phyloP scores from a whole-genome alignment of 1,139 yeast species.

The Candida neerlandica region DNA sequence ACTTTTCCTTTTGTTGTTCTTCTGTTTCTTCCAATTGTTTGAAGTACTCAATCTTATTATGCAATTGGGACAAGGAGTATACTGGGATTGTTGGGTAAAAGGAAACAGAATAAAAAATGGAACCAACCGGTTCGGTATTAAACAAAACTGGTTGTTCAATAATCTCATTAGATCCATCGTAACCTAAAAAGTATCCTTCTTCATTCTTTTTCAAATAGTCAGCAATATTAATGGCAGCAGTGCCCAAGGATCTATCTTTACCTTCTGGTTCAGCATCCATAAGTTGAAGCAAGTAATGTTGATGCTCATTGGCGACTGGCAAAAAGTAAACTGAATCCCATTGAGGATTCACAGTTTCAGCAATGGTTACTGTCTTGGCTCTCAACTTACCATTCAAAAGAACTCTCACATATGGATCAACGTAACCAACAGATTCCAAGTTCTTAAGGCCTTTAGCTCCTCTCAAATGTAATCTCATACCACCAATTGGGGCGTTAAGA shows the following conservation, averaged over 20 bases:
- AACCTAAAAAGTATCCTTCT: conserved; percentile 49
- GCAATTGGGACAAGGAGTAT: conserved; percentile 57
- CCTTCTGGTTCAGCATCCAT: conserved; percentile 68
- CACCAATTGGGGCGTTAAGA: conserved; percentile 64
- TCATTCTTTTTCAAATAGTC: conserved; percentile 52
- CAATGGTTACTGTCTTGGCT: conserved; percentile 57
- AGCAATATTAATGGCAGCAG: conserved; percentile 51
- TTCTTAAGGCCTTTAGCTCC: conserved; percentile 59
- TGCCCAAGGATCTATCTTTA: conserved; percentile 66
- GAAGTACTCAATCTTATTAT: conserved; percentile 37
- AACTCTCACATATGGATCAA: conserved; percentile 72
- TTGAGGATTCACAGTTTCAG: conserved; percentile 57
- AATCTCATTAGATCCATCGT: conserved; percentile 53
- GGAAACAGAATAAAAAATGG: conserved; percentile 56
- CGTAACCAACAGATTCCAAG: conserved; percentile 64
- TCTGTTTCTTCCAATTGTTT: conserved; percentile 30
- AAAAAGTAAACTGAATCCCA: conserved; percentile 62
- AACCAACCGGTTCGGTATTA: conserved; percentile 51
- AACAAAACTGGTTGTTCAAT: conserved; percentile 49
- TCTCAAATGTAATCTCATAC: conserved; percentile 59
- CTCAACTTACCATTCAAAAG: conserved; percentile 58
- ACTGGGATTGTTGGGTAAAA: conserved; percentile 67
- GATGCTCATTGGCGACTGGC: conserved; percentile 65
- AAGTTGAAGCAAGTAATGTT: conserved; percentile 57
- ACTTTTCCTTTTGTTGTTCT: conserved; percentile 38